These are phyloP conservation scores for Spirogloea muscicola DNA, from an alignment of 139 green algal species.

Conservation along the genomic window DNA sequence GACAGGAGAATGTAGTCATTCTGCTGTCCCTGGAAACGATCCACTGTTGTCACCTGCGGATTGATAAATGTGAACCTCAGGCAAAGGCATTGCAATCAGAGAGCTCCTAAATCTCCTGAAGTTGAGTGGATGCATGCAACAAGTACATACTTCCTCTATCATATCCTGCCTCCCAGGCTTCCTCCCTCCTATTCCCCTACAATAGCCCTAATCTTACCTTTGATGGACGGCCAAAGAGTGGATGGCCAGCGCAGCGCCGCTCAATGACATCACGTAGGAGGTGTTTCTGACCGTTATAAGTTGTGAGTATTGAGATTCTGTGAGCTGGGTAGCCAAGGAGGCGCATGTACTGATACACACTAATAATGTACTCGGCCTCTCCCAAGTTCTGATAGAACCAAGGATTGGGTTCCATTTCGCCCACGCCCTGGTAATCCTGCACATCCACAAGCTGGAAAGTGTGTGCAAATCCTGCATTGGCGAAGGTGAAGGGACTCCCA, in stretches of 20 bases:
- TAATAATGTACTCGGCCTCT: conserved; percentile 92
- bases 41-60: conserved; percentile 81
- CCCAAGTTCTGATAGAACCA: conserved; percentile 97
- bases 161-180: too few relatives aligned
- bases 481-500: conserved; percentile 38
- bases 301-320: conserved; percentile 94
- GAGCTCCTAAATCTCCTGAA: too few relatives aligned
- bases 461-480: conserved; percentile 85
- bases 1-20: conserved; percentile 95
- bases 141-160: too few relatives aligned
- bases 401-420: conserved; percentile 76
- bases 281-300: conserved; percentile 97
- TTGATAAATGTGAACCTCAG: too few relatives aligned
- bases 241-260: conserved; percentile 76
- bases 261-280: conserved; percentile 89
- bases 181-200: too few relatives aligned
- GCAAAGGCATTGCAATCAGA: too few relatives aligned
- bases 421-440: conserved; percentile 70
- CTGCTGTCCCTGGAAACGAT: conserved; percentile 99
- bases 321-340: conserved; percentile 86
- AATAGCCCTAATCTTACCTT: too few relatives aligned
- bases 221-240: conserved; percentile 74
- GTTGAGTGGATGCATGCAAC: too few relatives aligned
- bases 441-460: conserved; percentile 90
- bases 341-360: conserved; percentile 87